These are phyloP conservation scores for Aurinia saxatilis DNA, from an alignment of 345 rosid genomes.

Conservation along the genomic window DNA sequence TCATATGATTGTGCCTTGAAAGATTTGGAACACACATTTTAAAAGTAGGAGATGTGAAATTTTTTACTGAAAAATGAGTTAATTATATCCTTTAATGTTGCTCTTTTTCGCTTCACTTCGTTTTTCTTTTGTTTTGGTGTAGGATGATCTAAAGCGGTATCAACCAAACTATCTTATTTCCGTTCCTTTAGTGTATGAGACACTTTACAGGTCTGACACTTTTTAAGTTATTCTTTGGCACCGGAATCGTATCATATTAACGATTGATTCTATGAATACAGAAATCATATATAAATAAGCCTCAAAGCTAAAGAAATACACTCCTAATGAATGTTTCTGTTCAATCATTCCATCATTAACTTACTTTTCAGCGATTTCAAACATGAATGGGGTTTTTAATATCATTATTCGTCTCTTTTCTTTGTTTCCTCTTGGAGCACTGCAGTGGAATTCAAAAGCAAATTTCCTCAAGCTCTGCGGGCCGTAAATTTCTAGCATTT, in stretches of 20 bases:
- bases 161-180: conserved; percentile 79
- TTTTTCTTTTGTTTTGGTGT: background rate
- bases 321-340: background rate
- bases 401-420: background rate
- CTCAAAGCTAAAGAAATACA: background rate
- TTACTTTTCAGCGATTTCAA: background rate
- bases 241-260: background rate
- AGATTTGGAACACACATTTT: background rate
- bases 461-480: conserved; percentile 61
- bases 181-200: conserved; percentile 92
- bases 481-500: conserved; percentile 61
- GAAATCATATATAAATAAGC: background rate
- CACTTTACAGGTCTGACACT: conserved; percentile 72
- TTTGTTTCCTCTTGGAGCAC: conserved; percentile 14
- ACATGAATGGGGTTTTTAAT: background rate
- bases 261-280: background rate
- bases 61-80: background rate
- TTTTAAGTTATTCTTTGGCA: conserved; percentile 3
- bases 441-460: conserved; percentile 88
- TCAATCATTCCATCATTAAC: background rate
- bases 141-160: conserved; percentile 84
- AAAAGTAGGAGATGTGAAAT: background rate
- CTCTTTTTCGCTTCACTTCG: background rate
- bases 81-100: background rate
- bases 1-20: background rate